Percentiles rank a stretch among this genome's conserved stretches.
These are phyloP conservation scores for Aegilops bicornis DNA, from an alignment of 176 grass and related monocot species.

Conservation along the genomic window DNA sequence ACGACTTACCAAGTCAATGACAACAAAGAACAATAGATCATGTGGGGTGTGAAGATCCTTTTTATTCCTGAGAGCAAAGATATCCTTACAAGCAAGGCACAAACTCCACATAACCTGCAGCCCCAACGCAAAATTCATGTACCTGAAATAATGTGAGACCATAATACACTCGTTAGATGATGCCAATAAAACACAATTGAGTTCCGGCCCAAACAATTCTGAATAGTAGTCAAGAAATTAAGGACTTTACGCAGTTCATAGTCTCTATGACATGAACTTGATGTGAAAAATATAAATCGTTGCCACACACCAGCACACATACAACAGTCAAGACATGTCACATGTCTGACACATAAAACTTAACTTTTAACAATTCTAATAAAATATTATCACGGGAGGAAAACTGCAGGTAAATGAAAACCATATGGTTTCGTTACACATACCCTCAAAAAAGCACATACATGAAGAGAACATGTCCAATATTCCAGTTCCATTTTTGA, in stretches of 20 bases:
- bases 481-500: background rate
- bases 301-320: background rate
- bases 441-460: background rate
- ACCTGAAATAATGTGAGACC: too few relatives aligned
- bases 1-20: too few relatives aligned
- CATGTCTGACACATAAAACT: background rate
- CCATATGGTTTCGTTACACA: background rate
- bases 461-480: background rate
- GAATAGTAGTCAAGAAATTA: background rate
- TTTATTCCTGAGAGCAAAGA: too few relatives aligned
- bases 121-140: accelerated
- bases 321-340: background rate
- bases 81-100: too few relatives aligned
- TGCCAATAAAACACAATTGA: background rate
- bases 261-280: background rate
- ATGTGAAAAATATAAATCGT: background rate
- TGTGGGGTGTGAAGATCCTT: too few relatives aligned
- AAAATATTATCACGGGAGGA: too few relatives aligned
- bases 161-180: too few relatives aligned
- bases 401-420: background rate
- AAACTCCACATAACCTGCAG: too few relatives aligned
- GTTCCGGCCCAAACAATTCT: background rate
- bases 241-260: background rate
- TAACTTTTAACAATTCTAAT: background rate
- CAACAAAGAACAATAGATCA: too few relatives aligned